These are phyloP conservation scores for Cutaneotrichosporon daszewskae DNA, from an alignment of 1,284 basidiomycete species.

Conservation along the genomic window DNA sequence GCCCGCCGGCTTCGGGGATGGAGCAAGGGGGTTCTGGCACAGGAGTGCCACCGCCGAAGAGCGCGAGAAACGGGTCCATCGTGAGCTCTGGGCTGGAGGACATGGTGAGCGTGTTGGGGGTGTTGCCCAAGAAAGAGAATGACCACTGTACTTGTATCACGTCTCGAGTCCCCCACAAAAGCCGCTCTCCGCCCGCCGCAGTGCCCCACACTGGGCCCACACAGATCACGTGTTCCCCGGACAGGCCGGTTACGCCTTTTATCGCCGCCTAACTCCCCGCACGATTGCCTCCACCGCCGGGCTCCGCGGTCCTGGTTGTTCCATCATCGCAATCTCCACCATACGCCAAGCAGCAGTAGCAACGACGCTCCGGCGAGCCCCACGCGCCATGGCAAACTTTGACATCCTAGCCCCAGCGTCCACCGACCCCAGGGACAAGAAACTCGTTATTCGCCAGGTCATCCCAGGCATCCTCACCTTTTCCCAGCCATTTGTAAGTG, in stretches of 20 bases:
- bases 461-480: slow-evolving; percentile 45
- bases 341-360: no score
- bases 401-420: slow-evolving; percentile 16
- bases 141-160: no score
- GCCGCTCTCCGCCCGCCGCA: no score
- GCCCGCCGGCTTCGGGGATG: slow-evolving; percentile 13
- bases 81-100: slow-evolving; percentile 13
- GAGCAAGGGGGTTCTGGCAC: not conserved
- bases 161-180: no score
- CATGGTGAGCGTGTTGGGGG: not conserved
- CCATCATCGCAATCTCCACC: not conserved
- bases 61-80: slow-evolving; percentile 19
- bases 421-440: slow-evolving; percentile 27
- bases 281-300: no score
- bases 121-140: not conserved
- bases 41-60: slow-evolving; percentile 16
- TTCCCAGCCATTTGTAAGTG: slow-evolving; percentile 43
- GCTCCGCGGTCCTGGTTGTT: not conserved
- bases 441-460: slow-evolving; percentile 43
- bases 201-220: no score
- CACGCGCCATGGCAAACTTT: slow-evolving; percentile 13
- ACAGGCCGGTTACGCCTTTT: no score
- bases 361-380: no score
- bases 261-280: no score
- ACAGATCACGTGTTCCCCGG: no score